These are phyloP conservation scores for Hysterium pulicare DNA, from an alignment of 2,329 filamentous ascomycete species.

Conservation along the genomic window DNA sequence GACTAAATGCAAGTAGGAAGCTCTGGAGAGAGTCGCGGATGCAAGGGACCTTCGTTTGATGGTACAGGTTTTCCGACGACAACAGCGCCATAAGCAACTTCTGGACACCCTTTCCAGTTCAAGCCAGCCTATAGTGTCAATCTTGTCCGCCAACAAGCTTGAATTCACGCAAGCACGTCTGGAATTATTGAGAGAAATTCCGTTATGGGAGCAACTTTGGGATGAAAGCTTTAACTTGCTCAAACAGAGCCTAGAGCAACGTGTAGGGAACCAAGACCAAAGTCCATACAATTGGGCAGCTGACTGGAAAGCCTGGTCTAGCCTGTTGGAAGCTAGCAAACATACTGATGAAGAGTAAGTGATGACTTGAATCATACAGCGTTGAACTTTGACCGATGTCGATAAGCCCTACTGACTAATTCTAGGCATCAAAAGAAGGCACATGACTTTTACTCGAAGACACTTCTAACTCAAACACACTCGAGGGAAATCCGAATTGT, in stretches of 20 bases:
- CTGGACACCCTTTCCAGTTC: conserved; percentile 21
- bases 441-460: too few relatives aligned
- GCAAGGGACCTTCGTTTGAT: conserved; percentile 35
- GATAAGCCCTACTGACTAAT: too few relatives aligned
- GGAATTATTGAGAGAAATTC: conserved; percentile 9
- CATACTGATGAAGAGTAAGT: conserved; percentile 1
- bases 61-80: conserved; percentile 26
- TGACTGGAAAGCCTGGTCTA: conserved; percentile 17
- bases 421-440: too few relatives aligned
- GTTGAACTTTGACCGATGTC: too few relatives aligned
- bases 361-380: too few relatives aligned
- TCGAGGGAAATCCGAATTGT: too few relatives aligned
- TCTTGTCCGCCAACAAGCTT: conserved; percentile 19
- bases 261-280: background rate
- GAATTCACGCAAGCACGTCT: conserved; percentile 22
- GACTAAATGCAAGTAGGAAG: conserved; percentile 19
- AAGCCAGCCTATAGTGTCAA: conserved; percentile 12
- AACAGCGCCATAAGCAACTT: conserved; percentile 21
- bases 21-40: conserved; percentile 23
- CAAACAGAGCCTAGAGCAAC: background rate
- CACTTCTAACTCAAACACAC: too few relatives aligned
- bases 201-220: conserved; percentile 11
- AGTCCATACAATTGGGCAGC: background rate
- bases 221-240: conserved; percentile 1
- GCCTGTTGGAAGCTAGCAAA: conserved; percentile 11